Base-by-base conservation (phyloP, 176 grass and related monocot genomes). In the Luzula sylvatica region DNA sequence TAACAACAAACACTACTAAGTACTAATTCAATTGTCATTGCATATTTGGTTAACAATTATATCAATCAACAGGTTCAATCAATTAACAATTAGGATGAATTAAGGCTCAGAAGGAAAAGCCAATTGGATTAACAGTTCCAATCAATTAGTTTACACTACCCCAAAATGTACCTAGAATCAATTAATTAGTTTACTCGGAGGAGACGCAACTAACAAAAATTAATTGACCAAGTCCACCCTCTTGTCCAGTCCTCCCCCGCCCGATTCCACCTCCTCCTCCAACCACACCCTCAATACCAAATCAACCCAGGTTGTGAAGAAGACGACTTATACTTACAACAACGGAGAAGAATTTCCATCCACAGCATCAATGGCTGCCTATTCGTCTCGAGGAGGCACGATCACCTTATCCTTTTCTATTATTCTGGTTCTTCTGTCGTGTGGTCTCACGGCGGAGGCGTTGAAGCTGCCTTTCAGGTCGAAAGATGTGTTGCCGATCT, bases 401-500 rank as follows among this genome's bases (percentile, higher is more conserved):
- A 12, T 18, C 23, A 35, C 15, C 30, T 9, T 35, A 7, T 35
- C 30, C 30, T 45, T 13, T 19, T 23, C 49, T 44, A 21, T 63
- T 11, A 6, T 71, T 38, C n/a, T 55, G 30, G 16, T 48, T 39
- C 42, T 71, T 7, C 27, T 71, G 23, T 52, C 53, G 35, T 58
- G 45, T 25, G 67, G 27, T 29, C 38, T 71, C 57, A 13, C 46
- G 32, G 8, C 42, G 20, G 75, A 48, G 49, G 67, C 69, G 7
- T 42, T 85, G 9, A 79, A 76, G 62, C 55, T 81, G 29, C 83
- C 89, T 4, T 88, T 95, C 73, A 64, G 83, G 55, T 52, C 75
- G 12, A 76, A 79, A 41, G 89, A 95, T 68, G 72, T 95, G 26
- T 77, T 95, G 27, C 89, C 89, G 8, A 69, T 95, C 61, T 76